phyloP scores from a whole-genome alignment of 495 filamentous ascomycete genomes.

The Daldinia childiae region DNA sequence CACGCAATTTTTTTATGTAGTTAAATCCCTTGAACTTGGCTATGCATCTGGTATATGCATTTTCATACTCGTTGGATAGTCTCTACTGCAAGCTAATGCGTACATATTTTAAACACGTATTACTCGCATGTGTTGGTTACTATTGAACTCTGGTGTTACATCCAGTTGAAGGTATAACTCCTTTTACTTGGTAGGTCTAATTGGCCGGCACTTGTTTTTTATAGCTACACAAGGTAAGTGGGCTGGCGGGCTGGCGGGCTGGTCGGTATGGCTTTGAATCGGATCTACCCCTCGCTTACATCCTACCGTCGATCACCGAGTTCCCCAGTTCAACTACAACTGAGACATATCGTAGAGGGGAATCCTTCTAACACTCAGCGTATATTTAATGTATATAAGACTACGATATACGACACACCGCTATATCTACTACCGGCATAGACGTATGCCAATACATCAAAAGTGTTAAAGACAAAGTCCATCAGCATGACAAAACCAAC shows the following conservation, averaged over 20 bases:
- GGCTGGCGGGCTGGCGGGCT: not conserved
- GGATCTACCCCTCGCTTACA: constrained; percentile 38
- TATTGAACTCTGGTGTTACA: constrained; percentile 17
- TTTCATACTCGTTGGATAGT: not conserved
- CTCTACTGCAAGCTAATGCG: constrained; percentile 4
- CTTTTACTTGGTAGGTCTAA: constrained; percentile 15
- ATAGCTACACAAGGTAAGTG: constrained; percentile 2
- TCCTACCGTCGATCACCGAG: constrained; percentile 36
- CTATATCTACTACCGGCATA: constrained; percentile 8
- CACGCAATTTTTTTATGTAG: not conserved
- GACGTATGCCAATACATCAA: constrained; percentile 11
- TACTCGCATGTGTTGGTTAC: constrained; percentile 32
- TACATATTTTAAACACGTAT: constrained; percentile 13
- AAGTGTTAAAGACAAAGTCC: constrained; percentile 17
- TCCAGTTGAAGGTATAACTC: constrained; percentile 22
- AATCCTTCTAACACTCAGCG: not conserved
- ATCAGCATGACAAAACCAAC: constrained; percentile 27
- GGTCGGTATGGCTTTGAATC: constrained; percentile 27
- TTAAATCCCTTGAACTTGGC: not conserved
- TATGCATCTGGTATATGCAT: constrained; percentile 1
- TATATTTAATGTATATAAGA: constrained; percentile 5
- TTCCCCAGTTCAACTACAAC: constrained; percentile 28
- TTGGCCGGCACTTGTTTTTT: constrained; percentile 7
- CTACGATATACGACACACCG: constrained; percentile 13
- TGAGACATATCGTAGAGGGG: constrained; percentile 22